Conservation (phyloP, 2,329 filamentous ascomycete genomes). For the Penicillium sp. region DNA sequence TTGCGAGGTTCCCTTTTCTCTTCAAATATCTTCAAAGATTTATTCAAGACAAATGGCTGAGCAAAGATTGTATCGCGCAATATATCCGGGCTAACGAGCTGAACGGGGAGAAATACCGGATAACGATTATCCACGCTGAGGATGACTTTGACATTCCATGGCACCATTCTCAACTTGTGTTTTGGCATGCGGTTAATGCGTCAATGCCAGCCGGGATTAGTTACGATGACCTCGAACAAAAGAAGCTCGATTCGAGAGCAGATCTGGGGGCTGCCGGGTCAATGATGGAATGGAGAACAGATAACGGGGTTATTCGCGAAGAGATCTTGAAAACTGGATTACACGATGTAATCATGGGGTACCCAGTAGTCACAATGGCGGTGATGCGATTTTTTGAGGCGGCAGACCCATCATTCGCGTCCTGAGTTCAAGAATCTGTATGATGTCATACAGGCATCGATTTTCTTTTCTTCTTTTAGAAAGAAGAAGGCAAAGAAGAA, state of each 20-base stretch:
- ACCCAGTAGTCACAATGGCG: constrained; percentile 47
- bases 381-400: constrained; percentile 42
- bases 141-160: constrained; percentile 31
- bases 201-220: constrained; percentile 31
- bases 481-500: too few species aligned
- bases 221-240: constrained; percentile 40
- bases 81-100: constrained; percentile 7
- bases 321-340: constrained; percentile 50
- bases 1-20: constrained; percentile 40
- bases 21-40: constrained; percentile 10
- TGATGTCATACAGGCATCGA: background rate
- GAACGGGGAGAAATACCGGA: constrained; percentile 20
- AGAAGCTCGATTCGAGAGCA: constrained; percentile 35
- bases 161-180: constrained; percentile 12
- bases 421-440: background rate
- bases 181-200: constrained; percentile 49
- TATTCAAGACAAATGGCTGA: constrained; percentile 10
- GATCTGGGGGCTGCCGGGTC: constrained; percentile 45
- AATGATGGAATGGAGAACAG: constrained; percentile 41
- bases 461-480: too few species aligned
- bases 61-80: constrained; percentile 9
- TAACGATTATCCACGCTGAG: constrained; percentile 31
- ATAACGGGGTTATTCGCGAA: constrained; percentile 45
- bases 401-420: constrained; percentile 9
- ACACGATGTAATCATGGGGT: constrained; percentile 52